phyloP scores from a whole-genome alignment of 2,329 filamentous ascomycete genomes.

The Clarireedia paspali region DNA sequence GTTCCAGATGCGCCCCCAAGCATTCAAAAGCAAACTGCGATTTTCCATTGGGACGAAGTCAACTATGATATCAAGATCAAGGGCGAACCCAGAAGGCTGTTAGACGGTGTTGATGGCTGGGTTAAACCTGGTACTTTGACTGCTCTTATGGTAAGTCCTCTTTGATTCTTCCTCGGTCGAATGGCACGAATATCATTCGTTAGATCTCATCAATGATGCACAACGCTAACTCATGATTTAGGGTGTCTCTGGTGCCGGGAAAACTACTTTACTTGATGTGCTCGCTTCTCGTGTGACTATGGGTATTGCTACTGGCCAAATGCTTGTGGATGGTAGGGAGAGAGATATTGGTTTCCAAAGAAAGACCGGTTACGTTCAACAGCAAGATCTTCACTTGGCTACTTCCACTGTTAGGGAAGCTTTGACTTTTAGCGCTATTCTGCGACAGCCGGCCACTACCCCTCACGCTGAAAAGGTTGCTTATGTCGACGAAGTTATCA shows the following conservation, averaged over 20 bases:
- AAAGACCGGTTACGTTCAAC: slow-evolving; percentile 69
- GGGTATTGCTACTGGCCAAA: slow-evolving; percentile 81
- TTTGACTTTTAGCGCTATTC: slow-evolving; percentile 73
- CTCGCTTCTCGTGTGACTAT: slow-evolving; percentile 80
- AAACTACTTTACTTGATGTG: slow-evolving; percentile 83
- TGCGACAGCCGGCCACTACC: slow-evolving; percentile 74
- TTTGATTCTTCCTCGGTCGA: background rate
- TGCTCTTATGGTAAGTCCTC: slow-evolving; percentile 57
- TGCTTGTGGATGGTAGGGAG: slow-evolving; percentile 57
- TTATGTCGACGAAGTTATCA: slow-evolving; percentile 87
- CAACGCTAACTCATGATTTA: background rate
- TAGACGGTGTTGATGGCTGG: slow-evolving; percentile 86
- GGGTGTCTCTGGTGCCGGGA: slow-evolving; percentile 67
- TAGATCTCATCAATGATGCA: no score
- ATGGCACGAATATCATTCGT: background rate
- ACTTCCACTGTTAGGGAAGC: slow-evolving; percentile 86
- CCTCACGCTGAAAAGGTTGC: slow-evolving; percentile 69
- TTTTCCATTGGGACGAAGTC: slow-evolving; percentile 45
- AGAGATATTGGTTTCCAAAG: slow-evolving; percentile 81
- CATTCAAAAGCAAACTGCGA: slow-evolving; percentile 38
- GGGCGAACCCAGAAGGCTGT: slow-evolving; percentile 62
- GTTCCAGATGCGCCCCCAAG: slow-evolving; percentile 36
- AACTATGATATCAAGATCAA: slow-evolving; percentile 65
- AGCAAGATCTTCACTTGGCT: slow-evolving; percentile 76
- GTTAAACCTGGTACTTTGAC: slow-evolving; percentile 88